phyloP scores from a whole-genome alignment of 2,329 filamentous ascomycete genomes.

The Fusarium denticulatum region DNA sequence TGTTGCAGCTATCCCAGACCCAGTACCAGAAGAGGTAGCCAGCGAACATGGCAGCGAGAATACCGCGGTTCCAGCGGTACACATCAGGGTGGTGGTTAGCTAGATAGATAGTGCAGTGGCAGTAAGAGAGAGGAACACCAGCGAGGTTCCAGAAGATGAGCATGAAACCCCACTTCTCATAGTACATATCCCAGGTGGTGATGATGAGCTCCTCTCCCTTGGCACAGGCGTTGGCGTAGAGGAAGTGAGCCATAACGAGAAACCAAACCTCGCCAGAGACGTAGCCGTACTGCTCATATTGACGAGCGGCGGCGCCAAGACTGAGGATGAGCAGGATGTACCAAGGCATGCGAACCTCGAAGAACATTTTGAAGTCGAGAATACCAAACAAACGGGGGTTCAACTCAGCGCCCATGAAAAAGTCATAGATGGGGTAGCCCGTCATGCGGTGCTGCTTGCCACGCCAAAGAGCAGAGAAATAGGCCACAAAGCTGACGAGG shows the following conservation, averaged over 20 bases:
- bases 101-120: constrained; percentile 90
- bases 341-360: constrained; percentile 92
- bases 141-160: constrained; percentile 97
- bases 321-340: constrained; percentile 86
- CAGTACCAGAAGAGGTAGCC: constrained; percentile 88
- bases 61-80: constrained; percentile 79
- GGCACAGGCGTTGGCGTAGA: constrained; percentile 91
- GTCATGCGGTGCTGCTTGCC: constrained; percentile 94
- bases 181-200: constrained; percentile 96
- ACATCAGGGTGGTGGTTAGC: constrained; percentile 82
- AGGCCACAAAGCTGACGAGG: constrained; percentile 83
- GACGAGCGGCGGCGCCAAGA: constrained; percentile 79
- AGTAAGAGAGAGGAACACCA: constrained; percentile 90
- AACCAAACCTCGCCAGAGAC: constrained; percentile 87
- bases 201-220: constrained; percentile 94
- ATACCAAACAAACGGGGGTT: constrained; percentile 89
- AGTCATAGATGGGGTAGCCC: constrained; percentile 84
- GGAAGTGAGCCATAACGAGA: constrained; percentile 87
- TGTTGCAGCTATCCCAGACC: constrained; percentile 92
- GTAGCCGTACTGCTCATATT: constrained; percentile 87
- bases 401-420: constrained; percentile 92
- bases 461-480: constrained; percentile 82
- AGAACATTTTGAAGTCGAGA: constrained; percentile 96
- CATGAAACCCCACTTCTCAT: constrained; percentile 98
- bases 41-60: constrained; percentile 71